Base-by-base conservation (phyloP, 805 yeast species). In the Ascoidea rubescens region DNA sequence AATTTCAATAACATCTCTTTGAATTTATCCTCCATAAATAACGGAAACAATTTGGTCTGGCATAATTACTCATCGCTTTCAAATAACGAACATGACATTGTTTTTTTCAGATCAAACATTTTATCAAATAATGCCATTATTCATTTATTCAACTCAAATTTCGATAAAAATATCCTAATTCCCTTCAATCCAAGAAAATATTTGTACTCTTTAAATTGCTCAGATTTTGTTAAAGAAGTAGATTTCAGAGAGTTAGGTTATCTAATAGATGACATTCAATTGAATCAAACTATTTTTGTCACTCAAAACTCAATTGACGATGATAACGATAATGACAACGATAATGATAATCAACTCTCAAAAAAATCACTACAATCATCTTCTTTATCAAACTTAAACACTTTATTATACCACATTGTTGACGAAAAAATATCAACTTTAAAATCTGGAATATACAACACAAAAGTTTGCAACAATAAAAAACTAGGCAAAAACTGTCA, bases 171-270 rank as follows among this genome's bases (percentile, higher is more conserved):
- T 56, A 31, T 62, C 56, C 65, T 70, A 0, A 51, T 77, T 17
- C 57, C 55, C 1, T 76, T 79, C 58, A 78, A 79, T 37, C 77
- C 79, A 0, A 71, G 79, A 56, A 82, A 79, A 60, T 75, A 79
- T 57, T 62, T 84, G 2, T 67, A 77, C 51, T 88, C 86, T 0
- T 62, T 80, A 47, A 74, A 80, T 54, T 80, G 79, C 50, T 70
- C 82, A 2, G 71, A 71, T 31, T 80, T 87, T 62, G 90, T 86
- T 5, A 73, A 75, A n/a, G 95, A 87, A 58, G 57, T 87, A 14
- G 70, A 77, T 47, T 76, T 86, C 51, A 75, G 89, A 53, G 73
- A 75, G 10, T 64, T 87, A 17, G 65, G 70, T 1, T 55, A 73
- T 47, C 64, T 87, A 49, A 75, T 90, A 16, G 83, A 80, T 52